phyloP scores from a whole-genome alignment of 306 rosid species.

The Quillaja saponaria region DNA sequence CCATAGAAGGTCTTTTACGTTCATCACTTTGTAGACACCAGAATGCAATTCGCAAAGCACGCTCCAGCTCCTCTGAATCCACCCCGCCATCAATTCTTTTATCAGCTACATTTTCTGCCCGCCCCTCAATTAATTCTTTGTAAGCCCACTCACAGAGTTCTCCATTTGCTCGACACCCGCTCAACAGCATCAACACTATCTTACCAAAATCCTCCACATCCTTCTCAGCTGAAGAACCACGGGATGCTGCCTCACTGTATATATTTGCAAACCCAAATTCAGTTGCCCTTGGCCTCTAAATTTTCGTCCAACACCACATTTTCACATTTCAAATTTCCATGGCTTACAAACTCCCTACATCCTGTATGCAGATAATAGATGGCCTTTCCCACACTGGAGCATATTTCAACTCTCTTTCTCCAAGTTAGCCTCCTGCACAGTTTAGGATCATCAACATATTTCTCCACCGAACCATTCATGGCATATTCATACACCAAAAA shows the following conservation, averaged over 20 bases:
- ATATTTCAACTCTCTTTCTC: constrained; percentile 70
- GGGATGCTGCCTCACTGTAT: constrained; percentile 36
- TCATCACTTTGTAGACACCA: constrained; percentile 82
- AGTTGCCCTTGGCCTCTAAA: constrained; percentile 55
- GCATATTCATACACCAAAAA: constrained; percentile 59
- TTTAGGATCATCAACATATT: constrained; percentile 46
- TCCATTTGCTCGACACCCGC: constrained; percentile 39
- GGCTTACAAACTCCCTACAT: constrained; percentile 76
- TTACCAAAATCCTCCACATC: constrained; percentile 74
- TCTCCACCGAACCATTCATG: constrained; percentile 61
- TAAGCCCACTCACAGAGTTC: constrained; percentile 61
- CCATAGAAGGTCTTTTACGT: constrained; percentile 63
- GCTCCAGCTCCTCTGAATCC: constrained; percentile 52
- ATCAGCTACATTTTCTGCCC: constrained; percentile 49
- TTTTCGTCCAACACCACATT: constrained; percentile 68
- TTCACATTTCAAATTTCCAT: constrained; percentile 64
- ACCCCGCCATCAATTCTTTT: constrained; percentile 46
- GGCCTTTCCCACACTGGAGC: constrained; percentile 68
- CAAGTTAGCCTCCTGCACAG: constrained; percentile 65
- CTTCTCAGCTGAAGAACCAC: constrained; percentile 54
- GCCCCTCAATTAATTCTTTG: constrained; percentile 61
- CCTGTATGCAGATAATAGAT: constrained; percentile 69
- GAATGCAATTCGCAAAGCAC: constrained; percentile 65
- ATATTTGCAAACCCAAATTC: constrained; percentile 63
- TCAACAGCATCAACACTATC: constrained; percentile 55